Evolutionary conservation across 768 basidiomycete genomes (phyloP).

Genomic region (Lactarius vividus): DNA sequence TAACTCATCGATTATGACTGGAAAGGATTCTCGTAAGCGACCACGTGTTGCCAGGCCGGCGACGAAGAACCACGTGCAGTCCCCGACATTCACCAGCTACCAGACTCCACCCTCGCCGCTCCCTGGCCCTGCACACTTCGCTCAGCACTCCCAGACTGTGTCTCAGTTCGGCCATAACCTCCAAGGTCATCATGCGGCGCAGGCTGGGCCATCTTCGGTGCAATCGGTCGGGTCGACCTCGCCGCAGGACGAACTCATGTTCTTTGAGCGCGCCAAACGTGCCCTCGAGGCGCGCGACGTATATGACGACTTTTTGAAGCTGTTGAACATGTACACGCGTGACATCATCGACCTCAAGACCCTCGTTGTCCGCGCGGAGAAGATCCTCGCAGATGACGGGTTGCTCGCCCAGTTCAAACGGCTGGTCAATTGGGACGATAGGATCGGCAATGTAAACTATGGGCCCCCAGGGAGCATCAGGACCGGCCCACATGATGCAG

Average conservation of each 20-base stretch:
- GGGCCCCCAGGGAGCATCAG: constrained; percentile 79
- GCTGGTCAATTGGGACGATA: constrained; percentile 76
- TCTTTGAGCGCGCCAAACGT: constrained; percentile 93
- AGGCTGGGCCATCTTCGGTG: constrained; percentile 17
- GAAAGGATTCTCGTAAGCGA: constrained; percentile 27
- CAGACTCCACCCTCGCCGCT: constrained; percentile 26
- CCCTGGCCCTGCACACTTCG: constrained; percentile 19
- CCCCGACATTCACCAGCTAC: constrained; percentile 27
- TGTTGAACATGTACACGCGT: constrained; percentile 85
- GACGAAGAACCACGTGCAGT: constrained; percentile 25
- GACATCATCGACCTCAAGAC: constrained; percentile 87
- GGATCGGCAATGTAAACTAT: constrained; percentile 54
- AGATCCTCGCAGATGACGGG: constrained; percentile 80
- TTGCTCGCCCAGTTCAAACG: constrained; percentile 83
- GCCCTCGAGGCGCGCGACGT: constrained; percentile 69
- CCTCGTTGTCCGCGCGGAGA: constrained; percentile 74
- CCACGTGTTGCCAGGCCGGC: constrained; percentile 22
- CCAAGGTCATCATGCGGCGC: constrained; percentile 22
- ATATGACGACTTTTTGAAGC: constrained; percentile 93
- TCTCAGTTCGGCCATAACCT: constrained; percentile 17
- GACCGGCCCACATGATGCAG: constrained; percentile 70
- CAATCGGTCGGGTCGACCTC: constrained; percentile 25
- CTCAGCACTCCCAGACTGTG: constrained; percentile 14
- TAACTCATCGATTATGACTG: constrained; percentile 2
- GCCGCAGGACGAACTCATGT: constrained; percentile 74